Base-by-base conservation (phyloP, 2,329 filamentous ascomycete species). In the Fusarium siculi region DNA sequence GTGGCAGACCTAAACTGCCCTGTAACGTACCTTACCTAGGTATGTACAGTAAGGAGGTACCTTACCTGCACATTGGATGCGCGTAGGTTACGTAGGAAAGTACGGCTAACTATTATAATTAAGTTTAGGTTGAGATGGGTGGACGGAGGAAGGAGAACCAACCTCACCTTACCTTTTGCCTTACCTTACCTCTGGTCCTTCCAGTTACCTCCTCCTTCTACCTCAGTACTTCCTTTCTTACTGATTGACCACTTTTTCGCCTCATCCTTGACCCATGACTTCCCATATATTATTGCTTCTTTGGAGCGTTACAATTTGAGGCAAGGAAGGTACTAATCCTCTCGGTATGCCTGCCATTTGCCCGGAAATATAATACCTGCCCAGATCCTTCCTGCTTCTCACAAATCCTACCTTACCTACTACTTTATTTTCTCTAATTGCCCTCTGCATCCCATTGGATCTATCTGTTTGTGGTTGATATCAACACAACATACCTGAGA, bases 201-300 rank as follows among this genome's bases (percentile, higher is more conserved):
- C 49, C 16, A 25, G 30, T 25, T 23, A 34, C 49, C 30, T 52
- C 40, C 42, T 63, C 16, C 28, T 61, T 40, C 30, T 25, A 30
- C 36, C 42, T 53, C 44, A 30, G 44, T 47, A 23, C 23, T 18
- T 61, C 44, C 28, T 32, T 32, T 32, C 52, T n/a, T 23, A 36
- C 42, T 66, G 44, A 37, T 28, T 46, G 53, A 61, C 28, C 28
- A n/a, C 53, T 61, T 67, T 54, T 67, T 67, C 23, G 66, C 64
- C 46, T 60, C 66, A 63, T 37, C 39, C 32, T 52, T 59, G 47
- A 52, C 50, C 63, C 50, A 67, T 55, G 47, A 58, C 55, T 46
- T 72, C 42, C 46, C 42, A 55, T 65, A 42, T 40, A 56, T 74
- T 55, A 65, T 74, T 64, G 57, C 50, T 61, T 73, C 57, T 50